These are phyloP conservation scores for Arthrinium puccinioides DNA, from an alignment of 2,329 filamentous ascomycete species.

Conservation along the genomic window DNA sequence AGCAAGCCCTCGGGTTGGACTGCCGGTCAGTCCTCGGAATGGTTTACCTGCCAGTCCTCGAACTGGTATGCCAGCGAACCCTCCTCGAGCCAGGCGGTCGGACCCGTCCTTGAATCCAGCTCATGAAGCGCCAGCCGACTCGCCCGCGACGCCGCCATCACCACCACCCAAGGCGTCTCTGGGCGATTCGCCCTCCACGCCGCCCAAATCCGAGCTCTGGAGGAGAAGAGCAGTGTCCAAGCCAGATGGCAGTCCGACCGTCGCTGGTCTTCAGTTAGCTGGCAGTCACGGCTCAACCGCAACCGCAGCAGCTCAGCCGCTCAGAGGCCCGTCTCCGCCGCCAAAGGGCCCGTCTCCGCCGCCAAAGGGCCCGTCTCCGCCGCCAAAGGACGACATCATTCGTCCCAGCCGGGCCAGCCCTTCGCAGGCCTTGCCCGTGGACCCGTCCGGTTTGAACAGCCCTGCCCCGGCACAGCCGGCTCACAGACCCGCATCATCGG, in stretches of 20 bases:
- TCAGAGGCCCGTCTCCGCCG: background rate
- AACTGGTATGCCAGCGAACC: conserved; percentile 7
- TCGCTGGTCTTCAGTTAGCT: conserved; percentile 41
- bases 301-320: conserved; percentile 12
- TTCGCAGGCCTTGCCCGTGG: too few relatives aligned
- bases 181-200: too few relatives aligned
- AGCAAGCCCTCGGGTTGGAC: conserved; percentile 4
- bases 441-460: too few relatives aligned
- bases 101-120: too few relatives aligned
- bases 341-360: background rate
- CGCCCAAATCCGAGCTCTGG: conserved; percentile 33
- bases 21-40: conserved; percentile 15
- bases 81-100: conserved; percentile 1
- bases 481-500: too few relatives aligned
- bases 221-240: conserved; percentile 38
- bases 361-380: background rate
- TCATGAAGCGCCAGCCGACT: background rate
- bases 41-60: too few relatives aligned
- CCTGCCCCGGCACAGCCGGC: too few relatives aligned
- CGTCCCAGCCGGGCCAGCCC: too few relatives aligned
- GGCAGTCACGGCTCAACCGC: conserved; percentile 43
- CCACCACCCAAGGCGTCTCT: too few relatives aligned
- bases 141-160: background rate
- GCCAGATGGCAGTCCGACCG: conserved; percentile 36
- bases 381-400: background rate